Evolutionary conservation across 192 early-diverging fungal genomes (phyloP).

Genomic region (Ambispora gerdemannii): DNA sequence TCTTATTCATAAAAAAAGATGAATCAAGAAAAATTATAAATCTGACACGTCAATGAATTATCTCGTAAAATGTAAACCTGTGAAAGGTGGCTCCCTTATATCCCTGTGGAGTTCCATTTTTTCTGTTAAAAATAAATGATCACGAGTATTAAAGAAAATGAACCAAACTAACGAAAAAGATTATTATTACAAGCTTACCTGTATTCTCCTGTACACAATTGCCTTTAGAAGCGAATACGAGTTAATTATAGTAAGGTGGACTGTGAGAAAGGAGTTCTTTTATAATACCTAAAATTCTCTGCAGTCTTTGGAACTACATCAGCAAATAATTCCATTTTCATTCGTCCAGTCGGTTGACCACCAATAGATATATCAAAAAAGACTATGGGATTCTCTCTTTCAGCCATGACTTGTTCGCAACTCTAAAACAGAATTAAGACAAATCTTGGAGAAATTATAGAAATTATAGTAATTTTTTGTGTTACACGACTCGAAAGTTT

Average conservation of each 20-base stretch:
- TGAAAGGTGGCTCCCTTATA: conserved; percentile 85
- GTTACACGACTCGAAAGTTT: no score
- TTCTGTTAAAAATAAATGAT: conserved; percentile 37
- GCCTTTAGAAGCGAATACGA: conserved; percentile 42
- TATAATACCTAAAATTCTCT: conserved; percentile 70
- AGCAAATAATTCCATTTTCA: conserved; percentile 72
- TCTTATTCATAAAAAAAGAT: conserved; percentile 38
- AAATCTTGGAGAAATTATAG: no score
- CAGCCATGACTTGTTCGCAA: no score
- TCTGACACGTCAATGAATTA: background rate
- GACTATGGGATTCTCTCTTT: conserved; percentile 36
- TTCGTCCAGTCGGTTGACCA: conserved; percentile 54
- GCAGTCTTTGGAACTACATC: conserved; percentile 71
- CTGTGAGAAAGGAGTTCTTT: background rate
- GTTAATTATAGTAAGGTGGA: background rate
- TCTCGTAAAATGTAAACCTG: no score
- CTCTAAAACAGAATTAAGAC: no score
- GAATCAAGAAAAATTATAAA: background rate
- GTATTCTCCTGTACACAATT: conserved; percentile 91
- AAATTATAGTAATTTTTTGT: no score
- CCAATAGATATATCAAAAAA: conserved; percentile 83
- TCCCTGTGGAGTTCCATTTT: conserved; percentile 78
- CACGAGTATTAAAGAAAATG: background rate
- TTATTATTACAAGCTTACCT: conserved; percentile 45
- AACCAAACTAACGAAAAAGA: background rate